These are phyloP conservation scores for Suillus tomentosus DNA, from an alignment of 768 basidiomycete species.

Conservation along the genomic window DNA sequence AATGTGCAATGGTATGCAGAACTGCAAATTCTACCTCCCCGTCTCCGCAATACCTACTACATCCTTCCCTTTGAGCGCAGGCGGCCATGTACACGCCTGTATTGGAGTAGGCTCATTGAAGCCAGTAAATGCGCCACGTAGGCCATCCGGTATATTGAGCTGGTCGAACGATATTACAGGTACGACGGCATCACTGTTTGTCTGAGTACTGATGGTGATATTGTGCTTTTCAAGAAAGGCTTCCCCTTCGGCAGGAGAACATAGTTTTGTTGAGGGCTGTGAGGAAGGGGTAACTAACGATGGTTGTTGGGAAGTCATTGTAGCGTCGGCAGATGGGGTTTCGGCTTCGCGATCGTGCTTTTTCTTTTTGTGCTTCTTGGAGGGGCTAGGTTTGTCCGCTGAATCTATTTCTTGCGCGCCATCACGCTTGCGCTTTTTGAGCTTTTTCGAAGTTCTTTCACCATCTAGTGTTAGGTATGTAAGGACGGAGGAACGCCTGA, in stretches of 20 bases:
- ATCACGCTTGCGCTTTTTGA: constrained; percentile 28
- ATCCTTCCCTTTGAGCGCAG: constrained; percentile 77
- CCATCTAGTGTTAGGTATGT: not conserved
- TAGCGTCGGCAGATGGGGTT: constrained; percentile 11
- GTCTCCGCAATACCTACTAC: constrained; percentile 97
- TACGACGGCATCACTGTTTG: constrained; percentile 44
- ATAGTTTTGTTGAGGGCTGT: constrained; percentile 25
- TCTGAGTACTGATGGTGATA: constrained; percentile 67
- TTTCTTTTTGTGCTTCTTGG: constrained; percentile 31
- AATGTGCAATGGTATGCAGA: constrained; percentile 2
- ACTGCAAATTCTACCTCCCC: constrained; percentile 58
- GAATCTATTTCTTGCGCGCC: constrained; percentile 8
- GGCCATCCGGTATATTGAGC: constrained; percentile 62
- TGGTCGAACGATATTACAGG: constrained; percentile 79
- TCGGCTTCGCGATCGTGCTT: constrained; percentile 21
- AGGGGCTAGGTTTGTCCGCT: constrained; percentile 14
- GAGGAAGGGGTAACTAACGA: constrained; percentile 19
- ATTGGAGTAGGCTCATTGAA: constrained; percentile 94
- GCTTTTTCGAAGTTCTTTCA: constrained; percentile 15
- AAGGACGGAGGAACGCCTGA: not conserved
- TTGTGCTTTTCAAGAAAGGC: constrained; percentile 72
- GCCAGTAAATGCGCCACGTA: constrained; percentile 61
- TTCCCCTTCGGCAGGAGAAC: constrained; percentile 46
- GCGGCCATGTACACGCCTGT: constrained; percentile 94
- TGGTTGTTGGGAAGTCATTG: constrained; percentile 22